Base-by-base conservation (phyloP, 2,329 filamentous ascomycete species). In the Didymella sp. region DNA sequence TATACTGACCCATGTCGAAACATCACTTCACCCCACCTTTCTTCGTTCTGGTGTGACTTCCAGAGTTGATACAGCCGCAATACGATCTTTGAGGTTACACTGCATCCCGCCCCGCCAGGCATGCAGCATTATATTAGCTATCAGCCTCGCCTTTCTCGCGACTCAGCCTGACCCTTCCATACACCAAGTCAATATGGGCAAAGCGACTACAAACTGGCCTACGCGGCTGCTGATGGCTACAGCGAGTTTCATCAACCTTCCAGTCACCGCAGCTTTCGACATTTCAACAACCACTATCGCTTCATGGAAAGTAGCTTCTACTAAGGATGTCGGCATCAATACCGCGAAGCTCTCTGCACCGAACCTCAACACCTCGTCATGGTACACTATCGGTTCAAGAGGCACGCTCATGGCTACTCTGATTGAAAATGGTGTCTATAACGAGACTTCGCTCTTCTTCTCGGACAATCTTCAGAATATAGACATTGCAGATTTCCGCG, bases 331-430 rank as follows among this genome's bases (percentile, higher is more conserved):
- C n/a, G 62, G 61, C 13, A 64, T 63, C 30, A 66, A 70, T 48
- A 55, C 49, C 3, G 33, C 59, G 4, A 59, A 63, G 47, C 56
- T 69, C 4, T 70, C 68, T 11, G 53, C 54, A 4, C 53, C 59
- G 7, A 37, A 35, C 24, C 28, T 79, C 6, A 74, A 86, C 60
- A 79, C 79, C 0, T 78, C 79, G 0, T 74, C 76, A 43, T 87
- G 85, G 85, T 73, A 84, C 61, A 79, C 79, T 11, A 74, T 83
- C 33, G 69, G 77, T 6, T 76, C 83, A 0, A 79, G 78, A 13
- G 83, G 79, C 56, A 87, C 85, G 0, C 73, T 87, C 2, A 84
- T 87, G 80, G 82, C 80, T 1, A 84, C 84, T 25, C 73, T 88
- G 3, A 67, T 88, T n/a, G 74, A 81, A 8, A 80, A 78, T 6